Percentiles rank a stretch among this genome's conserved stretches.
These are phyloP conservation scores for Lentithecium fluviatile DNA, from an alignment of 495 filamentous ascomycete species.

Conservation along the genomic window DNA sequence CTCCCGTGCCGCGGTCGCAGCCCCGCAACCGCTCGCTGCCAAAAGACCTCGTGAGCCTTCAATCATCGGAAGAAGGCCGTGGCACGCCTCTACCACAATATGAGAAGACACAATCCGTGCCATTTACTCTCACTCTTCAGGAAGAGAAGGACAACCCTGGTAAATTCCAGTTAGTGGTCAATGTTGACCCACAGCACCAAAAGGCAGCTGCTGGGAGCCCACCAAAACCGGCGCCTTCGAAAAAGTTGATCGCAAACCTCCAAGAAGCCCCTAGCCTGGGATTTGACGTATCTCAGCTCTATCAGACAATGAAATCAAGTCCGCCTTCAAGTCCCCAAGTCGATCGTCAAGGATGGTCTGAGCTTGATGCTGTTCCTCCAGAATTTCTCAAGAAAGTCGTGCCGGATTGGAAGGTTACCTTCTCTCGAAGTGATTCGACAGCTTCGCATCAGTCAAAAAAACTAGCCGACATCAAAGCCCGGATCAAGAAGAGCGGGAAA, in stretches of 20 bases:
- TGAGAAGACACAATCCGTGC: constrained; percentile 30
- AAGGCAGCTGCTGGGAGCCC: neutral
- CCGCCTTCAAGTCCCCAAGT: constrained; percentile 27
- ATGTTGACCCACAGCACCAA: constrained; percentile 23
- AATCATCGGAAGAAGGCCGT: constrained; percentile 19
- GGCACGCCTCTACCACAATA: constrained; percentile 23
- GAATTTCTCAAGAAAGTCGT: constrained; percentile 35
- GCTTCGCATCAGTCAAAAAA: constrained; percentile 22
- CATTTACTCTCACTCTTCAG: constrained; percentile 32
- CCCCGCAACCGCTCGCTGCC: neutral
- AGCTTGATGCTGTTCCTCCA: constrained; percentile 30
- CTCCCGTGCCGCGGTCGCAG: constrained; percentile 5
- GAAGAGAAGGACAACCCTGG: constrained; percentile 34
- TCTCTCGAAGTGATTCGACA: constrained; percentile 23
- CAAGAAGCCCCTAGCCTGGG: constrained; percentile 28
- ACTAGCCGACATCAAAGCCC: constrained; percentile 33
- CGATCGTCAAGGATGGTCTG: constrained; percentile 35
- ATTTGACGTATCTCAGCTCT: constrained; percentile 30
- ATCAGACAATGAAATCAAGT: constrained; percentile 31
- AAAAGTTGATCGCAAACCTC: constrained; percentile 30
- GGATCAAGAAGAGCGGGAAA: constrained; percentile 36
- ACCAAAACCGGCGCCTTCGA: constrained; percentile 4
- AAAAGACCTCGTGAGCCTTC: constrained; percentile 21
- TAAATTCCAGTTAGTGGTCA: constrained; percentile 34
- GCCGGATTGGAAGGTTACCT: constrained; percentile 31